A percentile compares a stretch with the other conserved stretches of the same genome.
phyloP scores from a whole-genome alignment of 225 moss, liverwort and hornwort species.

The Polytrichum formosum region DNA sequence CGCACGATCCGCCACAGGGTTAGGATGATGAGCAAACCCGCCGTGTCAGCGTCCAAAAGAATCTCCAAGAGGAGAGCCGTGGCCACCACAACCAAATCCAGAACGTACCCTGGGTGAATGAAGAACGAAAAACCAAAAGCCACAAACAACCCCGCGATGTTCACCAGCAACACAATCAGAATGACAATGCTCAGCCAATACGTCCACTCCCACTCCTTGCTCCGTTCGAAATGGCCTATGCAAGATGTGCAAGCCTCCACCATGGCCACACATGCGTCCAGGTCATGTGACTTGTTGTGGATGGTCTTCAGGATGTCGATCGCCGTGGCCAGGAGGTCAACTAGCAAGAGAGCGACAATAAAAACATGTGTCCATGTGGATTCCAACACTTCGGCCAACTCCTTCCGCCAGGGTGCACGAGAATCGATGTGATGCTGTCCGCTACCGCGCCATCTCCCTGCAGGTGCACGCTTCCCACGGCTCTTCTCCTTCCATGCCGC shows the following conservation, averaged over 20 bases:
- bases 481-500: slow-evolving; percentile 42
- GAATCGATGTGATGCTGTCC: slow-evolving; percentile 14
- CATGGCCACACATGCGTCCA: slow-evolving; percentile 49
- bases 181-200: slow-evolving; percentile 84
- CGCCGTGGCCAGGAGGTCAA: slow-evolving; percentile 80
- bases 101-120: slow-evolving; percentile 57
- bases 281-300: slow-evolving; percentile 75
- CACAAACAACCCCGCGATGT: slow-evolving; percentile 52
- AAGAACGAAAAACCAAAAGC: slow-evolving; percentile 70
- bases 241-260: slow-evolving; percentile 59
- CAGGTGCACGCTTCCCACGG: slow-evolving; percentile 23
- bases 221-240: slow-evolving; percentile 51
- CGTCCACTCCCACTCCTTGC: slow-evolving; percentile 68
- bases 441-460: slow-evolving; percentile 17
- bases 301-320: slow-evolving; percentile 88
- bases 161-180: slow-evolving; percentile 58
- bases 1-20: slow-evolving; percentile 94
- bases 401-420: slow-evolving; percentile 64
- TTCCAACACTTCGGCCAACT: slow-evolving; percentile 64
- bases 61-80: slow-evolving; percentile 78
- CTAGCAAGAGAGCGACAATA: slow-evolving; percentile 59
- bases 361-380: slow-evolving; percentile 62
- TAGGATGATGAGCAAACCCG: slow-evolving; percentile 75
- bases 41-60: slow-evolving; percentile 78
- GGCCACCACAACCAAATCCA: slow-evolving; percentile 73